These are phyloP conservation scores for Galerina sulciceps DNA, from an alignment of 768 basidiomycete species.

Conservation along the genomic window DNA sequence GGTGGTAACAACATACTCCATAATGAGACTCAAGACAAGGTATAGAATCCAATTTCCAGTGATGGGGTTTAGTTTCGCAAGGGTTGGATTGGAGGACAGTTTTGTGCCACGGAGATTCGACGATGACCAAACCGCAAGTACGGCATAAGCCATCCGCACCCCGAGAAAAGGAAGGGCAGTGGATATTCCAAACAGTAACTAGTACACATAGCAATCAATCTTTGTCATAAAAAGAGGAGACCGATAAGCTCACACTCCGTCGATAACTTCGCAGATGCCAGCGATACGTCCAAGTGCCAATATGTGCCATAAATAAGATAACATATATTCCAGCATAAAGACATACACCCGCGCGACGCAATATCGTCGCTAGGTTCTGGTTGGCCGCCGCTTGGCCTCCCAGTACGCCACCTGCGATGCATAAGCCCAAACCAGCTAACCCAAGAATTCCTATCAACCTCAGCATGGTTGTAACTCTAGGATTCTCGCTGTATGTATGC, in stretches of 20 bases:
- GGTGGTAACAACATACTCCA: constrained; percentile 57
- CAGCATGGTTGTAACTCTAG: constrained; percentile 41
- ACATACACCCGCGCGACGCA: constrained; percentile 47
- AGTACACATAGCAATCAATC: constrained; percentile 1
- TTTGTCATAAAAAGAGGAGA: background rate
- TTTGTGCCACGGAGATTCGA: constrained; percentile 43
- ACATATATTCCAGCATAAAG: constrained; percentile 48
- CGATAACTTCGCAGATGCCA: constrained; percentile 51
- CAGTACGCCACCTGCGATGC: constrained; percentile 50
- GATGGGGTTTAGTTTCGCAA: constrained; percentile 60
- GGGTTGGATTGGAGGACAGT: constrained; percentile 41
- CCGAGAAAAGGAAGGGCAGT: constrained; percentile 64
- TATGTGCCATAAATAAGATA: constrained; percentile 40
- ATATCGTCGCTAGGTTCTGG: constrained; percentile 35
- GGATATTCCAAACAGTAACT: constrained; percentile 63
- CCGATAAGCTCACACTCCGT: constrained; percentile 39
- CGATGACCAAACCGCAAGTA: constrained; percentile 64
- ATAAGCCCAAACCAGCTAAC: constrained; percentile 44
- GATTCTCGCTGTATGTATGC: constrained; percentile 54
- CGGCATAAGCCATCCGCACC: constrained; percentile 57
- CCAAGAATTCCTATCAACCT: constrained; percentile 39
- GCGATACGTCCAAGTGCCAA: constrained; percentile 49
- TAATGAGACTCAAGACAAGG: constrained; percentile 60
- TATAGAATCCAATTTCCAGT: constrained; percentile 63
- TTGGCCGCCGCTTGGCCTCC: constrained; percentile 40